These are phyloP conservation scores for Chamaecyparis obtusa DNA, from an alignment of 75 land plant species.

Conservation along the genomic window DNA sequence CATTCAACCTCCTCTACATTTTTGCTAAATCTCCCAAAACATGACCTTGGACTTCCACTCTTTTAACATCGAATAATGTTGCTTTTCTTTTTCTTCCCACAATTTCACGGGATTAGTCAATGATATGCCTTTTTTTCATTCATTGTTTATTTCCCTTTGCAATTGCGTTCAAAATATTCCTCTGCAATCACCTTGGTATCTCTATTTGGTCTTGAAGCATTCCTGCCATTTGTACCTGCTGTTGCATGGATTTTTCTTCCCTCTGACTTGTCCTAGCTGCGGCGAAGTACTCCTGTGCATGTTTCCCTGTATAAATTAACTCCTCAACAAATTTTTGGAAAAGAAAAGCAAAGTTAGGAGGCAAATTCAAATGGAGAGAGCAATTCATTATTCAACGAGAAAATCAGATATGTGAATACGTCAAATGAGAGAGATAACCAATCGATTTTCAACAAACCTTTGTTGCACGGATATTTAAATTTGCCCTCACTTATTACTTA, in stretches of 20 bases:
- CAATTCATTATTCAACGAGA: too few species aligned
- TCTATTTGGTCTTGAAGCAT: neutral
- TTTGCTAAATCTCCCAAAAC: neutral
- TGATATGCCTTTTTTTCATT: neutral
- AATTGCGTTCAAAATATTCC: neutral
- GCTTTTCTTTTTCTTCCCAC: too few species aligned
- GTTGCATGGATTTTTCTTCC: neutral
- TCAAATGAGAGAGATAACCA: too few species aligned
- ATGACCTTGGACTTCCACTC: neutral
- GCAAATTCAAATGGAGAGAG: too few species aligned
- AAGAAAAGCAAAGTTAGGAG: too few species aligned
- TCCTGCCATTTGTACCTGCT: neutral
- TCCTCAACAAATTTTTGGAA: neutral
- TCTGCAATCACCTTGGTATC: neutral
- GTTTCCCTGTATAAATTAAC: neutral
- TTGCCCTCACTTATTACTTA: too few species aligned
- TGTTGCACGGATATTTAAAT: too few species aligned
- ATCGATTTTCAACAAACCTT: too few species aligned
- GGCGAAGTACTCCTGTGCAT: neutral
- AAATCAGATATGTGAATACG: too few species aligned
- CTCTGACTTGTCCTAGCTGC: neutral
- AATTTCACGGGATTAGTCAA: neutral
- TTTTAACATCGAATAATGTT: too few species aligned
- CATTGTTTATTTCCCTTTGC: neutral
- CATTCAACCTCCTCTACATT: neutral